Evolutionary conservation across 495 filamentous ascomycete species (phyloP).

Genomic region (Schizothecium vesticola): DNA sequence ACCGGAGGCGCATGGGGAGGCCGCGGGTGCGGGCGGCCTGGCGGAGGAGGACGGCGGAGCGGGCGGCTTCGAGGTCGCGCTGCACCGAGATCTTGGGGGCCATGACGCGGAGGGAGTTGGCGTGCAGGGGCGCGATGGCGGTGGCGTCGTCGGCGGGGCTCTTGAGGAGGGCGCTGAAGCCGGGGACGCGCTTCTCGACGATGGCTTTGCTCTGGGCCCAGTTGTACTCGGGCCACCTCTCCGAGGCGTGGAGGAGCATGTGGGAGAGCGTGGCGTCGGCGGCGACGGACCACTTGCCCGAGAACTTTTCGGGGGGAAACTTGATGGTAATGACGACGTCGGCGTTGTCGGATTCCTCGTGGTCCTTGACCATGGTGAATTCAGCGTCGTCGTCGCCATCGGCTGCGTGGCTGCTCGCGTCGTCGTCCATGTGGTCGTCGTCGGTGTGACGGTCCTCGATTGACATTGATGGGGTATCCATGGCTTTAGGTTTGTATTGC

Average conservation of each 20-base stretch:
- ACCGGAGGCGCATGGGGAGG: constrained; percentile 20
- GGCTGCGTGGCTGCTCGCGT: neutral
- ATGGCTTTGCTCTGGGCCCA: constrained; percentile 30
- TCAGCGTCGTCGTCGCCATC: neutral
- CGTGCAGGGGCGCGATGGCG: constrained; percentile 45
- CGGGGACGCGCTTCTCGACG: constrained; percentile 16
- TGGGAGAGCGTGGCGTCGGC: constrained; percentile 13
- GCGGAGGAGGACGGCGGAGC: constrained; percentile 35
- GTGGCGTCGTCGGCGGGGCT: constrained; percentile 29
- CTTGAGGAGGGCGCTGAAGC: constrained; percentile 21
- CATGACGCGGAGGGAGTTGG: constrained; percentile 59
- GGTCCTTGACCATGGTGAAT: neutral
- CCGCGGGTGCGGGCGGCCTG: constrained; percentile 29
- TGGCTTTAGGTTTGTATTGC: neutral
- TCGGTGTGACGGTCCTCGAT: neutral
- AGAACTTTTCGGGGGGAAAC: constrained; percentile 24
- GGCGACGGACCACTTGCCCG: constrained; percentile 18
- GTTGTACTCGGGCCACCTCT: constrained; percentile 26
- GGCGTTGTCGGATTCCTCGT: neutral
- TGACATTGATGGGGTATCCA: neutral
- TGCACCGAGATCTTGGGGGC: constrained; percentile 43
- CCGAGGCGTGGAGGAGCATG: constrained; percentile 13
- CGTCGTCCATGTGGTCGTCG: neutral
- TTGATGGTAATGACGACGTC: constrained; percentile 21
- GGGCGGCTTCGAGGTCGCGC: constrained; percentile 41